Evolutionary conservation across 768 basidiomycete genomes (phyloP).

Genomic region (Lentinula aciculospora): DNA sequence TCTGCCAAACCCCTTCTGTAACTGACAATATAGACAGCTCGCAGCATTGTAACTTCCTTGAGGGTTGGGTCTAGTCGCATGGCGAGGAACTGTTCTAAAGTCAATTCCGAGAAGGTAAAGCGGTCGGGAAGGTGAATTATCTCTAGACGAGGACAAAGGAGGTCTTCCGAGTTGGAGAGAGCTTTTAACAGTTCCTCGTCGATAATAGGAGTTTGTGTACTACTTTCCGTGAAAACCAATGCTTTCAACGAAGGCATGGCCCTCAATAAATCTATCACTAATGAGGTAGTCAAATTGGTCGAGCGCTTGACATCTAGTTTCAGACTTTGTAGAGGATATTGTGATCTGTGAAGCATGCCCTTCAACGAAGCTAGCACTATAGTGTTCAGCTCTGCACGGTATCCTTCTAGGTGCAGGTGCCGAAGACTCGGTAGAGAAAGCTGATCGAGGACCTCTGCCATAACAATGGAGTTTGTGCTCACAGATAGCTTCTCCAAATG

Average conservation of each 20-base stretch:
- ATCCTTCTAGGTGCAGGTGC: background rate
- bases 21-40: background rate
- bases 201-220: background rate
- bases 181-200: conserved; percentile 3
- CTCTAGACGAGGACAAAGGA: background rate
- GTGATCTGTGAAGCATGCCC: background rate
- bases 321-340: background rate
- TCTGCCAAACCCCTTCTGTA: background rate
- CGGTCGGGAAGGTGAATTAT: background rate
- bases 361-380: background rate
- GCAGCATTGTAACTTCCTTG: background rate
- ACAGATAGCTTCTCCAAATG: background rate
- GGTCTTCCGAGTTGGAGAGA: background rate
- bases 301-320: background rate
- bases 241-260: background rate
- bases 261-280: background rate
- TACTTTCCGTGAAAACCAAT: background rate
- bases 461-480: background rate
- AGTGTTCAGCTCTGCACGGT: background rate
- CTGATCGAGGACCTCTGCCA: background rate
- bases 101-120: background rate
- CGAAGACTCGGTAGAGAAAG: background rate
- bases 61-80: background rate
- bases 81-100: background rate
- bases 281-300: background rate